These are phyloP conservation scores for Sphaerobolus stellatus DNA, from an alignment of 1,284 basidiomycete species.

Conservation along the genomic window DNA sequence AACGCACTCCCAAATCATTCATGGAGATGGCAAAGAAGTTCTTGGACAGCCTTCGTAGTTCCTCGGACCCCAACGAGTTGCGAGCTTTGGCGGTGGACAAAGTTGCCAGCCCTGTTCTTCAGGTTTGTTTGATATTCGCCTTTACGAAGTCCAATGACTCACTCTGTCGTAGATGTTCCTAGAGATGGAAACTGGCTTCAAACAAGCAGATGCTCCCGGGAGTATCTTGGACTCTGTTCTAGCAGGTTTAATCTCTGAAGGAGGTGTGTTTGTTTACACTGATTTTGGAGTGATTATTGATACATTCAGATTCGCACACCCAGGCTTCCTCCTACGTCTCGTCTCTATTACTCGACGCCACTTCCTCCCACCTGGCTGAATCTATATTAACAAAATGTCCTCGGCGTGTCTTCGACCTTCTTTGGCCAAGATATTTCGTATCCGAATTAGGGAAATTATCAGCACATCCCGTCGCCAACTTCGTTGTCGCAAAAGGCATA, in stretches of 20 bases:
- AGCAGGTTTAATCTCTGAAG: conserved; percentile 72
- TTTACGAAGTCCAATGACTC: background rate
- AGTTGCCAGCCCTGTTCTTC: conserved; percentile 78
- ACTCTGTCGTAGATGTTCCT: conserved; percentile 67
- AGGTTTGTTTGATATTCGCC: conserved; percentile 47
- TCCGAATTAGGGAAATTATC: conserved; percentile 62
- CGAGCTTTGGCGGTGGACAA: conserved; percentile 79
- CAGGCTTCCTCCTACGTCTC: conserved; percentile 69
- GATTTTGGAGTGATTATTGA: background rate
- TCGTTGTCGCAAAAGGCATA: conserved; percentile 80
- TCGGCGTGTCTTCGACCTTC: conserved; percentile 53
- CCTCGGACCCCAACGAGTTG: conserved; percentile 71
- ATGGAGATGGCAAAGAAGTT: conserved; percentile 49
- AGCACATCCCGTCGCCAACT: conserved; percentile 88
- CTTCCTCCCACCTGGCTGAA: conserved; percentile 86
- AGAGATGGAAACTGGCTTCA: conserved; percentile 72
- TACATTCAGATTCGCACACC: conserved; percentile 37
- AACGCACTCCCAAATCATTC: conserved; percentile 53
- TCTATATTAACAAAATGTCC: conserved; percentile 68
- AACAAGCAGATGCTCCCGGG: conserved; percentile 54
- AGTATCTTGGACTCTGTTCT: conserved; percentile 83
- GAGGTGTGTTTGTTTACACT: conserved; percentile 45
- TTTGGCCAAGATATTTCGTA: conserved; percentile 80
- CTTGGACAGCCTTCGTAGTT: conserved; percentile 51
- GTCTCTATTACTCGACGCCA: conserved; percentile 79